A percentile compares a stretch with the other conserved stretches of the same genome.
Evolutionary conservation across 1,139 yeast species (phyloP).

Genomic region (Fermentozyma sake): DNA sequence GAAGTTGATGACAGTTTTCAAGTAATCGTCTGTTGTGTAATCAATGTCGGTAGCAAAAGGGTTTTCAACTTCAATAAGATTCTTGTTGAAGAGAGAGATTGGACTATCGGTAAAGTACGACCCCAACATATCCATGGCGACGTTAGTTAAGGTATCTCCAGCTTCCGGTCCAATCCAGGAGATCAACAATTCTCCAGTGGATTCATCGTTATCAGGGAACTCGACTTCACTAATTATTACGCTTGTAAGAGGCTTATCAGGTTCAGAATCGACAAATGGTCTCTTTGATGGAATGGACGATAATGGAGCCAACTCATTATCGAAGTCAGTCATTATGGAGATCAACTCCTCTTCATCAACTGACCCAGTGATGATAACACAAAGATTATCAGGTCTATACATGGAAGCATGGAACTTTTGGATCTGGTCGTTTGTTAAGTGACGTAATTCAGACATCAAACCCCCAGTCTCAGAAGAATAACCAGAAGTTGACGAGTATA

Average conservation of each 20-base stretch:
- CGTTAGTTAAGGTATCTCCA: conserved; percentile 46
- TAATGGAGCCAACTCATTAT: conserved; percentile 45
- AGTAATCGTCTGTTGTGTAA: conserved; percentile 66
- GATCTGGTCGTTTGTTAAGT: conserved; percentile 68
- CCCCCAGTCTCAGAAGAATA: conserved; percentile 97
- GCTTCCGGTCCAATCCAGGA: conserved; percentile 83
- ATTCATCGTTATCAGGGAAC: conserved; percentile 88
- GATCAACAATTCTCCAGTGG: conserved; percentile 70
- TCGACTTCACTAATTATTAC: conserved; percentile 50
- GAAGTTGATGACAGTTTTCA: conserved; percentile 55
- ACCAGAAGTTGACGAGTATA: conserved; percentile 64
- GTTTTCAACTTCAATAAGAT: conserved; percentile 73
- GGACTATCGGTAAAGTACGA: conserved; percentile 75
- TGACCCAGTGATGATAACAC: conserved; percentile 79
- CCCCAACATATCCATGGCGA: conserved; percentile 72
- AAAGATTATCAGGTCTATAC: conserved; percentile 82
- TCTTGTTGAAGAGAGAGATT: conserved; percentile 60
- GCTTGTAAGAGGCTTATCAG: conserved; percentile 39
- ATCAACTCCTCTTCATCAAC: conserved; percentile 73
- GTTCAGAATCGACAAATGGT: conserved; percentile 80
- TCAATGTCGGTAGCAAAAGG: conserved; percentile 77
- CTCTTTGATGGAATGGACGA: conserved; percentile 42
- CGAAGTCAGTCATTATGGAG: conserved; percentile 58
- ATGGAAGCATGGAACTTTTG: conserved; percentile 63
- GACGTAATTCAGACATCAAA: conserved; percentile 68